Evolutionary conservation across 2,329 filamentous ascomycete genomes (phyloP).

Genomic region (Diplodia sapinea): DNA sequence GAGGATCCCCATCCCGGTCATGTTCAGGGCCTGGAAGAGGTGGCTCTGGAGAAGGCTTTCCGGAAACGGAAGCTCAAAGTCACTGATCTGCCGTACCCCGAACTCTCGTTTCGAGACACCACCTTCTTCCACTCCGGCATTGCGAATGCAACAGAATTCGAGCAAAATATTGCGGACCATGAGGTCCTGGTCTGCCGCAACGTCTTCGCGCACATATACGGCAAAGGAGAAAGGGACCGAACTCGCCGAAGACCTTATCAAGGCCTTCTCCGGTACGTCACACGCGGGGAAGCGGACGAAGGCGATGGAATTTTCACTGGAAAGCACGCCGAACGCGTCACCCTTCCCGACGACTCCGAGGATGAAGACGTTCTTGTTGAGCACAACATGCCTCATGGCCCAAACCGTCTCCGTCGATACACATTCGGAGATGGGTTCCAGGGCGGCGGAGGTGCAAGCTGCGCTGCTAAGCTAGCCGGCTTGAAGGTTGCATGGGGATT

Average conservation of each 20-base stretch:
- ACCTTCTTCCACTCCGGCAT: not conserved
- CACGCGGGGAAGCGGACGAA: not conserved
- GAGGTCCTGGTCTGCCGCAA: not conserved
- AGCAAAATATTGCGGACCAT: not conserved
- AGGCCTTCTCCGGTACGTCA: not conserved
- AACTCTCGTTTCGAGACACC: not conserved
- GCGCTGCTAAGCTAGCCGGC: constrained; percentile 66
- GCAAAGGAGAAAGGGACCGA: not conserved
- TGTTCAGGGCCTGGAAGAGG: constrained; percentile 3
- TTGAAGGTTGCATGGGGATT: constrained; percentile 66
- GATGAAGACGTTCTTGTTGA: not conserved
- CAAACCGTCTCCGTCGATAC: constrained; percentile 50
- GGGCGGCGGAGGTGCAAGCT: constrained; percentile 73
- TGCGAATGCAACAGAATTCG: not conserved
- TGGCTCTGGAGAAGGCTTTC: not conserved
- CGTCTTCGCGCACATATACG: not conserved
- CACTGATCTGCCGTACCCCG: not conserved
- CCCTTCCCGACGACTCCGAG: not conserved
- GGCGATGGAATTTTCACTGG: not conserved
- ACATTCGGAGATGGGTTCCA: constrained; percentile 75
- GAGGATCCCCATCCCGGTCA: not conserved
- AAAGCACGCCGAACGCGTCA: not conserved
- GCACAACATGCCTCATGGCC: not conserved
- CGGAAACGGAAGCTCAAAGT: not conserved
- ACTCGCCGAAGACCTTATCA: not conserved